These are phyloP conservation scores for Leccinellum rugosiceps DNA, from an alignment of 768 basidiomycete genomes.

Conservation along the genomic window DNA sequence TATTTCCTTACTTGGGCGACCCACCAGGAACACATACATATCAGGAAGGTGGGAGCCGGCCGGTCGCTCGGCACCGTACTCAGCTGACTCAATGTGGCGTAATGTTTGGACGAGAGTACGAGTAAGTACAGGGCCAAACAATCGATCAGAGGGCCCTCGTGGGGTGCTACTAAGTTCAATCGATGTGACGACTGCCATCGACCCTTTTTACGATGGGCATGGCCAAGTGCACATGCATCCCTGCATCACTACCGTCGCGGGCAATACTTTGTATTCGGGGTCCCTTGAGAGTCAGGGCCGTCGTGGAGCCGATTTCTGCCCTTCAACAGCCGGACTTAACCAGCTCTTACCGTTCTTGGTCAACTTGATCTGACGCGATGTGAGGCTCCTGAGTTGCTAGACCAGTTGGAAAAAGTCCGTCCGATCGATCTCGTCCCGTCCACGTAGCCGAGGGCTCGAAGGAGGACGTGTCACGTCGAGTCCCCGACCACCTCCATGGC, in stretches of 20 bases:
- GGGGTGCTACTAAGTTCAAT: background rate
- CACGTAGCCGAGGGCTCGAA: background rate
- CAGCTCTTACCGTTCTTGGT: background rate
- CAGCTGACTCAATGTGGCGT: background rate
- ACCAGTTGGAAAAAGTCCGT: background rate
- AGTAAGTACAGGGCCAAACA: background rate
- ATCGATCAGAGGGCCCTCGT: background rate
- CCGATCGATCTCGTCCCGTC: background rate
- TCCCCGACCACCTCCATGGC: background rate
- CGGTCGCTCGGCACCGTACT: background rate
- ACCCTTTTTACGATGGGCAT: background rate
- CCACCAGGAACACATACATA: background rate
- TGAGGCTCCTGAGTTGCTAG: background rate
- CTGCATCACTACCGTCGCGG: background rate
- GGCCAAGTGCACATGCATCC: background rate
- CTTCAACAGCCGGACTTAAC: background rate
- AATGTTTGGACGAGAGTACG: background rate
- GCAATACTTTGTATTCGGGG: background rate
- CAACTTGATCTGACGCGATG: background rate
- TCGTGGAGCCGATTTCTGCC: background rate
- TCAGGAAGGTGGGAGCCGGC: background rate
- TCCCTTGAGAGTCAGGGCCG: slow-evolving; percentile 1
- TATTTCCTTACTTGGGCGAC: background rate
- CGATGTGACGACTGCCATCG: background rate
- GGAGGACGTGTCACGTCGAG: background rate